phyloP scores from a whole-genome alignment of 2,329 filamentous ascomycete species.

The Arthrocladium fulminans region DNA sequence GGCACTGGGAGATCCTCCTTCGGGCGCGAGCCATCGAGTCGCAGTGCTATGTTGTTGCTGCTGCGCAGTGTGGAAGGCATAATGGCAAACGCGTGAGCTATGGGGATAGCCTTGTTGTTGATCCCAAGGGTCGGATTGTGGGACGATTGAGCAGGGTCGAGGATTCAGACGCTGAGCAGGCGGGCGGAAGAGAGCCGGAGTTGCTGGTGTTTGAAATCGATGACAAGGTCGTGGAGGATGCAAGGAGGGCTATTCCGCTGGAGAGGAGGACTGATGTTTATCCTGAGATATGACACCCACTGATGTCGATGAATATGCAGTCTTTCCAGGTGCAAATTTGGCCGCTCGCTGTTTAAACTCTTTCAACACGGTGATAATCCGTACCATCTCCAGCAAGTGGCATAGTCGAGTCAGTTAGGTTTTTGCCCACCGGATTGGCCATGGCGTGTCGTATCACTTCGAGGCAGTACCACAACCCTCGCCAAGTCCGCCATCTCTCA shows the following conservation, averaged over 20 bases:
- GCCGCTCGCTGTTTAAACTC: too few relatives aligned
- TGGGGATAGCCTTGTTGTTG: conserved; percentile 75
- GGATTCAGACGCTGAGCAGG: conserved; percentile 30
- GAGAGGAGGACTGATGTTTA: conserved; percentile 47
- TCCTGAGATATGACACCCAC: conserved; percentile 36
- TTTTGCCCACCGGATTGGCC: too few relatives aligned
- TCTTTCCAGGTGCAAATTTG: too few relatives aligned
- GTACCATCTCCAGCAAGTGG: too few relatives aligned
- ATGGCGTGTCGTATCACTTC: too few relatives aligned
- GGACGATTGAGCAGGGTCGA: conserved; percentile 47
- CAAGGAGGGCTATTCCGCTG: conserved; percentile 50
- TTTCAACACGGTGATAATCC: too few relatives aligned
- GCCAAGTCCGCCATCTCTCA: too few relatives aligned
- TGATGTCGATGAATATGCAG: too few relatives aligned
- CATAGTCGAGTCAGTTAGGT: too few relatives aligned
- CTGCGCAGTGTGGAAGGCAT: conserved; percentile 69
- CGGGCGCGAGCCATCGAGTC: conserved; percentile 79
- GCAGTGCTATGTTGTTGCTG: conserved; percentile 76
- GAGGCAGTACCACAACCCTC: too few relatives aligned
- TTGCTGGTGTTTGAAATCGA: conserved; percentile 48
- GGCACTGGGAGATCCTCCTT: conserved; percentile 73
- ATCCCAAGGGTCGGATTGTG: conserved; percentile 74
- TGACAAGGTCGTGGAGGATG: conserved; percentile 42
- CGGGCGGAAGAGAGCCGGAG: conserved; percentile 31
- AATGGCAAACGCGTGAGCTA: conserved; percentile 73